Percentiles rank a stretch among this genome's conserved stretches.
Conservation (phyloP, 352 stramenopile species). For the Globisporangium okanoganense region DNA sequence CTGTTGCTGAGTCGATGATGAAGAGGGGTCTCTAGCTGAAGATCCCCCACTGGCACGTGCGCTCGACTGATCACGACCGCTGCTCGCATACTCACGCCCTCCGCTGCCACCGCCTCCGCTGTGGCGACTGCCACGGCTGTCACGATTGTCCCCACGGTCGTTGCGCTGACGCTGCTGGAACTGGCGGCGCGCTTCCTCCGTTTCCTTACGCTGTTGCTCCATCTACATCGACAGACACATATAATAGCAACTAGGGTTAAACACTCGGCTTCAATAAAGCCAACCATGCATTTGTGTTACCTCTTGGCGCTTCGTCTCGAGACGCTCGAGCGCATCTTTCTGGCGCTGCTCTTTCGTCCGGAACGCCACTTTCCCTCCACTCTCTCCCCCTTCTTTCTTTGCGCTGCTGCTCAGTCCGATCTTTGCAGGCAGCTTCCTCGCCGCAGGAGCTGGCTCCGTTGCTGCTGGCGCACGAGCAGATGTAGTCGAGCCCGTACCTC, state of each 20-base stretch:
- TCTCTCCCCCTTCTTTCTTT: constrained; percentile 1
- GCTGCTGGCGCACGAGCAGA: not conserved
- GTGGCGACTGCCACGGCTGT: constrained; percentile 8
- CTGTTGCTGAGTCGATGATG: not conserved
- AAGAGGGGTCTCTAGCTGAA: not conserved
- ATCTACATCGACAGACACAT: constrained; percentile 20
- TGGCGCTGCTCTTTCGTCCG: constrained; percentile 79
- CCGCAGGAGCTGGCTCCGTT: not conserved
- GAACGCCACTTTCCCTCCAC: constrained; percentile 51
- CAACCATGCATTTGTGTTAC: constrained; percentile 8
- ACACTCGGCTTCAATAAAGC: not conserved
- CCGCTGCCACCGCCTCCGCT: constrained; percentile 3
- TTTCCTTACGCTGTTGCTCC: constrained; percentile 51
- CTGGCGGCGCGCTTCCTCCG: constrained; percentile 50
- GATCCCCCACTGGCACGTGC: constrained; percentile 4
- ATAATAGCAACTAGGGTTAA: not conserved
- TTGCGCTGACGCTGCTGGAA: constrained; percentile 59
- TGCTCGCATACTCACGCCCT: not conserved
- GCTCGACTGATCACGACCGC: not conserved
- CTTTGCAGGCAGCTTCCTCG: constrained; percentile 33
- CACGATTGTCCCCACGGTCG: constrained; percentile 22
- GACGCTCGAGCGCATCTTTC: constrained; percentile 59
- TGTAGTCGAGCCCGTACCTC: not conserved
- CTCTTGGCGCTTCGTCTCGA: constrained; percentile 72
- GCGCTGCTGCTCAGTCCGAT: constrained; percentile 13